These are phyloP conservation scores for Globisporangium nunn DNA, from an alignment of 352 stramenopile genomes.

Conservation along the genomic window DNA sequence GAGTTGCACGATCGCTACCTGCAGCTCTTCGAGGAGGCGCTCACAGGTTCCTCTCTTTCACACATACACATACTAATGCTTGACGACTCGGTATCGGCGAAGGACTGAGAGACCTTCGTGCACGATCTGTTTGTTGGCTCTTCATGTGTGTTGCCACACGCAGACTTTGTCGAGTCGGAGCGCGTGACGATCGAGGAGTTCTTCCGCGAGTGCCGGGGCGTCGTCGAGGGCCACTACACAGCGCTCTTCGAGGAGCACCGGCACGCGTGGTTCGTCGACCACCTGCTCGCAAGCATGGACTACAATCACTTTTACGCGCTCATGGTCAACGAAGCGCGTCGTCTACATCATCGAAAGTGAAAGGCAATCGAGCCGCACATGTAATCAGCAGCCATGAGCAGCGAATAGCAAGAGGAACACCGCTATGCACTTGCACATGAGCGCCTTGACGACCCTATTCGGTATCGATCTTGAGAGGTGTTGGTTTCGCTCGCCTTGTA, in stretches of 20 bases:
- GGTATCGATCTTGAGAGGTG: too few species aligned
- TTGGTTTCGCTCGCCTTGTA: too few species aligned
- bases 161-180: conserved; percentile 66
- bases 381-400: too few species aligned
- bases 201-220: conserved; percentile 61
- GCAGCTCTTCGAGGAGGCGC: conserved; percentile 59
- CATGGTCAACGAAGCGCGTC: conserved; percentile 68
- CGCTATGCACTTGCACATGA: too few species aligned
- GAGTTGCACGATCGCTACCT: conserved; percentile 66
- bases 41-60: conserved; percentile 19
- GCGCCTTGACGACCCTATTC: too few species aligned
- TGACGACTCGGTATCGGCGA: too few species aligned
- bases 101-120: too few species aligned
- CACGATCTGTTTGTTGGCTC: too few species aligned
- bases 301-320: conserved; percentile 76
- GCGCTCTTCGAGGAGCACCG: conserved; percentile 54
- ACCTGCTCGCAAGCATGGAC: conserved; percentile 71
- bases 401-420: not conserved
- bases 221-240: conserved; percentile 54
- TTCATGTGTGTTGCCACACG: not conserved
- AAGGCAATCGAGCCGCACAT: too few species aligned
- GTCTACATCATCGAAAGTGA: conserved; percentile 21
- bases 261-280: conserved; percentile 70
- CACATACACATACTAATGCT: not conserved
- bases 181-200: conserved; percentile 56